These are phyloP conservation scores for Monotropa hypopitys DNA, from an alignment of 179 eudicot species.

Conservation along the genomic window DNA sequence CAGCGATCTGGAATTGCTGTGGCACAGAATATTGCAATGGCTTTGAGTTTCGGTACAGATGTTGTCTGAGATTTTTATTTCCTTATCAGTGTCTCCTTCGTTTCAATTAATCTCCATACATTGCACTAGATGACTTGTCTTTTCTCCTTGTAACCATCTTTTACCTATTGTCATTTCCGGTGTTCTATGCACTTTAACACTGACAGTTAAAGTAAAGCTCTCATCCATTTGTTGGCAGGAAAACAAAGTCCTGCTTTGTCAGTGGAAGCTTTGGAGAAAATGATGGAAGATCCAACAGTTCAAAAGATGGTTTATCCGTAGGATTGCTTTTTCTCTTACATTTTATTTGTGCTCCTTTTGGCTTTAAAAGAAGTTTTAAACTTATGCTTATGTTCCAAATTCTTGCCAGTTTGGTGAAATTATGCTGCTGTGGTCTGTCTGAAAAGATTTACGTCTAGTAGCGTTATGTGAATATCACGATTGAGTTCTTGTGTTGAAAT, in stretches of 20 bases:
- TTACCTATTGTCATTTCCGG: neutral
- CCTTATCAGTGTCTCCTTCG: neutral
- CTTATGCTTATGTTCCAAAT: neutral
- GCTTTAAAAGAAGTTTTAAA: neutral
- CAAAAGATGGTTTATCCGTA: constrained; percentile 94
- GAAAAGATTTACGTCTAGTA: neutral
- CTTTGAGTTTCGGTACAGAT: neutral
- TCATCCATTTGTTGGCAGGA: constrained; percentile 27
- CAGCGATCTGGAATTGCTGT: neutral
- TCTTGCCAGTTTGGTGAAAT: neutral
- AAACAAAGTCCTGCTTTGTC: constrained; percentile 32
- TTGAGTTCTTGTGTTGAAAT: neutral
- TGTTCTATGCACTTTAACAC: neutral
- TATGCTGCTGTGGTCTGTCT: neutral
- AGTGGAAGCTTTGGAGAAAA: constrained; percentile 88
- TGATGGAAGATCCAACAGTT: constrained; percentile 96
- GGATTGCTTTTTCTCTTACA: constrained; percentile 14
- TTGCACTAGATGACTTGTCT: neutral
- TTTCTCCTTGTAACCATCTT: neutral
- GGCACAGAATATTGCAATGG: neutral
- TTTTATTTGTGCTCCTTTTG: constrained; percentile 8
- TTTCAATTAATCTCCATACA: neutral
- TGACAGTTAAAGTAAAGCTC: neutral
- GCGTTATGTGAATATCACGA: neutral
- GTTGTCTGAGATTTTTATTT: neutral